Percentiles rank a stretch among this genome's conserved stretches.
Conservation (phyloP, 192 early-diverging fungal species). For the Dissophora ornata region DNA sequence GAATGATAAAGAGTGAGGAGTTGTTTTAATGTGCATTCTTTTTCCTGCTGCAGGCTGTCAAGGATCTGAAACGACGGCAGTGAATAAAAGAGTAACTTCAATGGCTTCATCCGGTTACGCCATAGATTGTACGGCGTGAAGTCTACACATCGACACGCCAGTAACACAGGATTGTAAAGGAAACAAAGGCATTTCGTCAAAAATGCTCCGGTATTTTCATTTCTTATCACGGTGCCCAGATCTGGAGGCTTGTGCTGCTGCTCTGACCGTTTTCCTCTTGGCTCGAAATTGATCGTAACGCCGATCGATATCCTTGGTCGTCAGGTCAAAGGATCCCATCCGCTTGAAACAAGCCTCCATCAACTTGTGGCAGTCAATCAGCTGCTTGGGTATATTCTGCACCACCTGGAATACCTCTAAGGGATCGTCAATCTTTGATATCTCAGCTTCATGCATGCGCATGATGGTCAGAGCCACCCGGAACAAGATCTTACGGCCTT, state of each 20-base stretch:
- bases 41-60: too few relatives aligned
- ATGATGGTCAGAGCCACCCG: conserved; percentile 80
- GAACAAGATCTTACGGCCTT: conserved; percentile 78
- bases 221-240: conserved; percentile 9
- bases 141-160: too few relatives aligned
- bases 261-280: conserved; percentile 31
- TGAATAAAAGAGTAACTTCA: too few relatives aligned
- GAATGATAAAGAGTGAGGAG: too few relatives aligned
- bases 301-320: conserved; percentile 47
- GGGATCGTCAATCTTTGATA: conserved; percentile 68
- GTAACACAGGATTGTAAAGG: too few relatives aligned
- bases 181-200: too few relatives aligned
- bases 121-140: too few relatives aligned
- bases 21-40: too few relatives aligned
- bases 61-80: too few relatives aligned
- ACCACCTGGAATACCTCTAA: conserved; percentile 71
- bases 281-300: conserved; percentile 42
- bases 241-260: conserved; percentile 23
- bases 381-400: conserved; percentile 69
- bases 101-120: too few relatives aligned
- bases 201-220: too few relatives aligned
- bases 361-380: conserved; percentile 72
- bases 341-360: conserved; percentile 62
- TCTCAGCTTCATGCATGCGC: conserved; percentile 69
- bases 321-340: conserved; percentile 44